Base-by-base conservation (phyloP, 768 basidiomycete genomes). In the Sporobolomyces phaffii region DNA sequence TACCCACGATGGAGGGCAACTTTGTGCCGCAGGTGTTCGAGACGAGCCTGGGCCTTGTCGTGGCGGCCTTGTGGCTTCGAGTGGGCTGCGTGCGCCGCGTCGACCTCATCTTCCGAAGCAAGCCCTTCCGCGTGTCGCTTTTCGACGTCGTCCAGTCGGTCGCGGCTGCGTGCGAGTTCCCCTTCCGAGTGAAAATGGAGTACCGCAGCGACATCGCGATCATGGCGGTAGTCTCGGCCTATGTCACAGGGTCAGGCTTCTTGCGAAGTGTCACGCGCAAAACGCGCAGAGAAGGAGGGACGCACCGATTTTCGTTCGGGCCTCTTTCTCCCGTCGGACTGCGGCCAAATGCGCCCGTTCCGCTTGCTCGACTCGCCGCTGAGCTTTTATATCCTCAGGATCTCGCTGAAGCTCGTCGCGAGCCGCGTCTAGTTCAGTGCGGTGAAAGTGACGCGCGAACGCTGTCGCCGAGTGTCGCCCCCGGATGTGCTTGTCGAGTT, bases 161-260 rank as follows among this genome's bases (percentile, higher is more conserved):
- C 17, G 9, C 17, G 44, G 5, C 4, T 22, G 14, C 15, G 11
- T 34, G 26, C 41, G 20, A 22, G 57, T 4, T 34, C 3, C 6
- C 5, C 7, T 14, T 24, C 22, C 26, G 17, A 3, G 22, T 33
- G 26, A 17, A 33, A 7, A 14, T 34, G 41, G 13, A 43, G 10
- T 31, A 24, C 4, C 4, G 5, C 14, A 2, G 57, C 57, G 57
- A 48, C 26, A 2, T 29, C 31, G 22, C 9, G 57, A 15, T 38
- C n/a, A n/a, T n/a, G n/a, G n/a, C n/a, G 57, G 26, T 59, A 18
- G n/a, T 59, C 11, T 15, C 26, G 57, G 24, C 20, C 57, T 57
- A 29, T 8, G 11, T 47, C n/a, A n/a, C n/a, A n/a, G n/a, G n/a
- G n/a, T n/a, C n/a, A n/a, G n/a, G n/a, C n/a, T n/a, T n/a, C n/a